These are phyloP conservation scores for Solanum bukasovii DNA, from an alignment of 257 asterid species.

Conservation along the genomic window DNA sequence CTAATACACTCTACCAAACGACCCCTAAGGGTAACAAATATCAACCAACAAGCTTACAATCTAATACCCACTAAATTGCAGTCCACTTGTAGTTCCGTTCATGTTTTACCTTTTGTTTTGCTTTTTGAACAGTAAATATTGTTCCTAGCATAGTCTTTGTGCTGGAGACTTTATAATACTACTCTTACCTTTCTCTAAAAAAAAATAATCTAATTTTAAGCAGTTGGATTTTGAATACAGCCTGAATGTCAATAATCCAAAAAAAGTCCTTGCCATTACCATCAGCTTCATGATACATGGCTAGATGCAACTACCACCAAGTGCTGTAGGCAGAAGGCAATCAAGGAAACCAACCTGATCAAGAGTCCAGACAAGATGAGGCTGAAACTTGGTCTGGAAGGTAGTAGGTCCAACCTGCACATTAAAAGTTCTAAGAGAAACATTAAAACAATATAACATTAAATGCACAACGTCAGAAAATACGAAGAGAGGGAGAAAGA, in stretches of 20 bases:
- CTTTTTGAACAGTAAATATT: not conserved
- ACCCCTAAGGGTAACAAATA: not conserved
- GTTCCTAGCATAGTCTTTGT: not conserved
- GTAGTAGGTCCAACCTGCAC: constrained; percentile 83
- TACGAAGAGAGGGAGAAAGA: not conserved
- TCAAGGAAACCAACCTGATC: constrained; percentile 51
- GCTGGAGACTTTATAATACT: not conserved
- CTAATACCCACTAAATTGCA: not conserved
- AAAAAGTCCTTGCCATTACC: not conserved
- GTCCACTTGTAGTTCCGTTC: not conserved
- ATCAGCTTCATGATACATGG: not conserved
- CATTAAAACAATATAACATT: not conserved
- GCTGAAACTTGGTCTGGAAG: constrained; percentile 65
- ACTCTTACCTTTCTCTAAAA: not conserved
- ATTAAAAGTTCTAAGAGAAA: not conserved
- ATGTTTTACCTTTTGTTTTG: not conserved
- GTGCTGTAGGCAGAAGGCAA: not conserved
- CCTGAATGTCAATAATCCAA: not conserved
- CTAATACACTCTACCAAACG: too few species aligned
- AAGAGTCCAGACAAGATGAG: constrained; percentile 79
- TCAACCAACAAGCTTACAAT: not conserved
- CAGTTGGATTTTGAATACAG: not conserved
- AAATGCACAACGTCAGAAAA: not conserved
- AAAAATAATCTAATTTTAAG: not conserved
- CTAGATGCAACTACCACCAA: not conserved